Conservation (phyloP, 2,329 filamentous ascomycete species). For the Fusarium solani-melongenae region DNA sequence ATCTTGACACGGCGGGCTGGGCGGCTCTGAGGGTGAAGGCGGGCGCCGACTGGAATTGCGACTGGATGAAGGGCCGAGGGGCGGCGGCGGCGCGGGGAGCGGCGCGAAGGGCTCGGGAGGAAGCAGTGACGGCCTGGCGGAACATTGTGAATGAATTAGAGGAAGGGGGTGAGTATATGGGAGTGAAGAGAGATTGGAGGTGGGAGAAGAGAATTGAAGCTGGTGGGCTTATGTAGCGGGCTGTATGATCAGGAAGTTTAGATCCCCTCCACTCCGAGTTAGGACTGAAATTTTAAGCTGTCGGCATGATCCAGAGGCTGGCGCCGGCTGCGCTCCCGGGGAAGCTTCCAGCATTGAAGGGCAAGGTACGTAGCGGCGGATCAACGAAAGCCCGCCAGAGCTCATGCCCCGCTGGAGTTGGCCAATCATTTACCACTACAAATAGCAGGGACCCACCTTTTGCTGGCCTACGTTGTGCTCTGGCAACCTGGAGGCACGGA, state of each 20-base stretch:
- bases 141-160: slow-evolving; percentile 52
- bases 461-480: slow-evolving; percentile 48
- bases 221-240: slow-evolving; percentile 33
- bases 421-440: slow-evolving; percentile 22
- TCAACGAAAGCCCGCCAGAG: slow-evolving; percentile 44
- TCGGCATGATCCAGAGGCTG: slow-evolving; percentile 41
- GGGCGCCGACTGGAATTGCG: slow-evolving; percentile 52
- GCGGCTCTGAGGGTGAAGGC: slow-evolving; percentile 51
- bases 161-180: slow-evolving; percentile 6
- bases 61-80: slow-evolving; percentile 50
- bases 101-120: slow-evolving; percentile 58
- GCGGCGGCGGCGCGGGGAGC: slow-evolving; percentile 50
- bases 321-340: slow-evolving; percentile 39
- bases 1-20: slow-evolving; percentile 52
- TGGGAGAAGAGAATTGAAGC: slow-evolving; percentile 4
- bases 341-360: slow-evolving; percentile 29
- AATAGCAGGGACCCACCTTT: slow-evolving; percentile 30
- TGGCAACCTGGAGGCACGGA: slow-evolving; percentile 50
- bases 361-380: slow-evolving; percentile 37
- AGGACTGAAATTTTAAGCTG: slow-evolving; percentile 47
- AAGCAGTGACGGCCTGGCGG: slow-evolving; percentile 56
- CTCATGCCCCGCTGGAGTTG: slow-evolving; percentile 1
- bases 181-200: slow-evolving; percentile 13
- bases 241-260: slow-evolving; percentile 43
- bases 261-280: slow-evolving; percentile 22